Percentiles rank a stretch among this genome's conserved stretches.
Evolutionary conservation across 1,284 basidiomycete species (phyloP).

Genomic region (Moesziomyces parantarcticus): DNA sequence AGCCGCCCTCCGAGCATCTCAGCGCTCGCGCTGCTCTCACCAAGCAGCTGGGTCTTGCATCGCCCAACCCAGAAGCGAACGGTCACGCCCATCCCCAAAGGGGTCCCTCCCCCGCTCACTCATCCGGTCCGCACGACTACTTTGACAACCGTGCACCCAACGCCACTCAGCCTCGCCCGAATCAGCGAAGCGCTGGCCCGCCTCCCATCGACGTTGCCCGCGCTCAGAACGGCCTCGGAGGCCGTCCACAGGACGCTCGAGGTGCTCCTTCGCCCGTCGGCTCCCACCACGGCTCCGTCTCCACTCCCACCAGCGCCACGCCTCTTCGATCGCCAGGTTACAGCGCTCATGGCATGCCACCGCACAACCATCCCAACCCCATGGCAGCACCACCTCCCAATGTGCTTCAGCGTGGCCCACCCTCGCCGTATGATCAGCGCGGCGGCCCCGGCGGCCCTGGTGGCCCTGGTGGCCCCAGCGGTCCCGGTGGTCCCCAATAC

Average conservation of each 20-base stretch:
- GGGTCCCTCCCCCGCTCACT: conserved; percentile 13
- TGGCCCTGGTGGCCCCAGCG: conserved; percentile 9
- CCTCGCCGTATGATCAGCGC: conserved; percentile 23
- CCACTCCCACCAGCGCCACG: conserved; percentile 33
- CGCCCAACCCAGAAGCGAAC: conserved; percentile 14
- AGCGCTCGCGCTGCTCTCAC: conserved; percentile 51
- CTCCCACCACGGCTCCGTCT: conserved; percentile 6
- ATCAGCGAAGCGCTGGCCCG: conserved; percentile 18
- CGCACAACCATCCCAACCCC: conserved; percentile 9
- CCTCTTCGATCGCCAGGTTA: conserved; percentile 41
- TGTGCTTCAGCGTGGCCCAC: conserved; percentile 41
- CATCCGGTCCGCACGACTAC: conserved; percentile 18
- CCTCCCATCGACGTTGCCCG: conserved; percentile 37
- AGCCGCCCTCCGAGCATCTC: conserved; percentile 13
- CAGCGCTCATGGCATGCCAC: conserved; percentile 22
- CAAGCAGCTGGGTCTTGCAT: conserved; percentile 52
- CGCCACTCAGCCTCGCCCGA: conserved; percentile 14
- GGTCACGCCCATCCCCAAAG: conserved; percentile 1
- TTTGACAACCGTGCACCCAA: conserved; percentile 26
- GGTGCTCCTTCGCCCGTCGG: conserved; percentile 18
- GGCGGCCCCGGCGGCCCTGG: conserved; percentile 8
- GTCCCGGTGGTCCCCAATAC: conserved; percentile 6
- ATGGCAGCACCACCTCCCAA: conserved; percentile 26
- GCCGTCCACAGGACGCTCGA: conserved; percentile 1
- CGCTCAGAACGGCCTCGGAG: conserved; percentile 21